phyloP scores from a whole-genome alignment of 164 flowering plant genomes.

The Umbellularia californica region DNA sequence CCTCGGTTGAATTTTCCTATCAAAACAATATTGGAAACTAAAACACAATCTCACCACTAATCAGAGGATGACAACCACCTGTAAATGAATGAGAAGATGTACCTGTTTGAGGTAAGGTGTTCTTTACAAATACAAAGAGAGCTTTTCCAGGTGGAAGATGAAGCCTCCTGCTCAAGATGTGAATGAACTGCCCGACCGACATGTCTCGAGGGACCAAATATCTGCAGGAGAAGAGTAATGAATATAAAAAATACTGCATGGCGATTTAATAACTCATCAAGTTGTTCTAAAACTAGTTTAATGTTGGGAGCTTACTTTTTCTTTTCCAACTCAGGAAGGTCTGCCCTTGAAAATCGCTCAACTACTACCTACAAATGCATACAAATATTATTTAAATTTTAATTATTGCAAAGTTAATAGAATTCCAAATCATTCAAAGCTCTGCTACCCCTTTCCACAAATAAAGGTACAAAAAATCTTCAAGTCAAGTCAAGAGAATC shows the following conservation, averaged over 20 bases:
- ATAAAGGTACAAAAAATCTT: neutral
- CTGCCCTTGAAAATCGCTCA: conserved; percentile 16
- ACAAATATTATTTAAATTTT: neutral
- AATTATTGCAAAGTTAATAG: neutral
- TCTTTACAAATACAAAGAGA: conserved; percentile 81
- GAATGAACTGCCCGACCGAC: conserved; percentile 91
- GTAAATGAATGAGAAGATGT: neutral
- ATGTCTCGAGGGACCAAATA: conserved; percentile 94
- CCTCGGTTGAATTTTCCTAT: no score
- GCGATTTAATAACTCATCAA: neutral
- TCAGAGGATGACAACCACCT: neutral
- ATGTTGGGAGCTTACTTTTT: conserved; percentile 12
- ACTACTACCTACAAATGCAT: conserved; percentile 13
- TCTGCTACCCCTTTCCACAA: neutral
- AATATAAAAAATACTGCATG: neutral
- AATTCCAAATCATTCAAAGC: neutral
- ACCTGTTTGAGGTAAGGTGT: conserved; percentile 95
- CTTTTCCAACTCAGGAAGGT: conserved; percentile 23
- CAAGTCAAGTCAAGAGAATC: neutral
- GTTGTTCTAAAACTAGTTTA: neutral
- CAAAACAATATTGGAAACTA: no score
- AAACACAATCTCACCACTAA: no score
- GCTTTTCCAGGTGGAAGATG: conserved; percentile 84
- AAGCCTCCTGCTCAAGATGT: conserved; percentile 76
- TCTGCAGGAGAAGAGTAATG: conserved; percentile 27